Evolutionary conservation across 1,284 basidiomycete species (phyloP).

Genomic region (Flammula alnicola): DNA sequence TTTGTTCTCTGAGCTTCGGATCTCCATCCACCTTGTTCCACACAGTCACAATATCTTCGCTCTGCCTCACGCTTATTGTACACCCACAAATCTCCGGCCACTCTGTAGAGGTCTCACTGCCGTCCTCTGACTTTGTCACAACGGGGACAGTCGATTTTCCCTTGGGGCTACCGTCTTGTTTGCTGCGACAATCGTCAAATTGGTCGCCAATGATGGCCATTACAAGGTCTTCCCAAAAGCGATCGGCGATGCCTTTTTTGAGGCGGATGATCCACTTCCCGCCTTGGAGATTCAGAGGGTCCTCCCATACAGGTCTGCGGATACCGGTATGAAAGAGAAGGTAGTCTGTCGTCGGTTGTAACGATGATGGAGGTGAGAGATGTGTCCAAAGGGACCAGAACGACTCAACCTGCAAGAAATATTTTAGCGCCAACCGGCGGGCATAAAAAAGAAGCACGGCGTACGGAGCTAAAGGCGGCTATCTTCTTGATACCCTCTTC

Average conservation of each 20-base stretch:
- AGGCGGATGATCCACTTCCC: slow-evolving; percentile 94
- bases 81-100: slow-evolving; percentile 84
- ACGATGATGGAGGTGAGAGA: slow-evolving; percentile 71
- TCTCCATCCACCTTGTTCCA: slow-evolving; percentile 80
- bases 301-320: slow-evolving; percentile 88
- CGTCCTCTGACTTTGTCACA: slow-evolving; percentile 39
- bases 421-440: slow-evolving; percentile 6
- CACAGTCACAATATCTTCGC: slow-evolving; percentile 80
- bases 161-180: slow-evolving; percentile 23
- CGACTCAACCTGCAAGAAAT: slow-evolving; percentile 65
- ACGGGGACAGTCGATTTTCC: slow-evolving; percentile 28
- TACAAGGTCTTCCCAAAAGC: slow-evolving; percentile 83
- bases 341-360: slow-evolving; percentile 82
- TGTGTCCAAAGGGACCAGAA: slow-evolving; percentile 88
- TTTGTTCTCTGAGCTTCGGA: slow-evolving; percentile 68
- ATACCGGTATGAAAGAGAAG: slow-evolving; percentile 84
- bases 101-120: slow-evolving; percentile 45
- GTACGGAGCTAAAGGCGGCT: slow-evolving; percentile 74
- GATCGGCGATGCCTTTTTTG: slow-evolving; percentile 80
- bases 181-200: slow-evolving; percentile 63
- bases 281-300: slow-evolving; percentile 82
- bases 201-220: slow-evolving; percentile 80
- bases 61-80: slow-evolving; percentile 82
- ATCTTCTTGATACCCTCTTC: slow-evolving; percentile 89
- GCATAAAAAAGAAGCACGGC: slow-evolving; percentile 29